phyloP scores from a whole-genome alignment of 169 alveolate genomes.

The Ichthyophthirius multifiliis region DNA sequence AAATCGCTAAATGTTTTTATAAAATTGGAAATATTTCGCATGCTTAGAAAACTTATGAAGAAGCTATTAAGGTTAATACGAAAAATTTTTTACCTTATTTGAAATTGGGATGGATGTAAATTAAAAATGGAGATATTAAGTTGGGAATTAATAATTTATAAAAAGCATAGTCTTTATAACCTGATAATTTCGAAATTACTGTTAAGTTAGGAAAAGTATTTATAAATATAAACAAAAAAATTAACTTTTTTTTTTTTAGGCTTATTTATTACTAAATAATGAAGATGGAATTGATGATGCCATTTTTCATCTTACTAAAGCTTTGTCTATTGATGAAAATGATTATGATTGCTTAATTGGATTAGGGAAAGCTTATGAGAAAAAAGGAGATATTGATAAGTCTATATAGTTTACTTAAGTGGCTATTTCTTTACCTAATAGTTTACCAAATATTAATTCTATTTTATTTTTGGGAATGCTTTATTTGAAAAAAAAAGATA shows the following conservation, averaged over 20 bases:
- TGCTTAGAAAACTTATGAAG: slow-evolving; percentile 33
- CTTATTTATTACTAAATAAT: slow-evolving; percentile 35
- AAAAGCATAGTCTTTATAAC: slow-evolving; percentile 46
- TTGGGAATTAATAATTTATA: slow-evolving; percentile 58
- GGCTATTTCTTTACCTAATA: slow-evolving; percentile 47
- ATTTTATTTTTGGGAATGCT: slow-evolving; percentile 67
- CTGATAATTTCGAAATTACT: slow-evolving; percentile 45
- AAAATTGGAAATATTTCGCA: slow-evolving; percentile 41
- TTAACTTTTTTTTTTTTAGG: background rate
- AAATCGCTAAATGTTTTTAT: slow-evolving; percentile 51
- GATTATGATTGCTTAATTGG: slow-evolving; percentile 71
- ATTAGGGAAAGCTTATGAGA: slow-evolving; percentile 68
- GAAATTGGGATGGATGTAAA: slow-evolving; percentile 63
- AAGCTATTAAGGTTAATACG: slow-evolving; percentile 42
- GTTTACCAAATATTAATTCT: slow-evolving; percentile 52
- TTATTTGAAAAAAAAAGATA: slow-evolving; percentile 64
- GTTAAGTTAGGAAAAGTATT: slow-evolving; percentile 60
- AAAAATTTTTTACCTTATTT: slow-evolving; percentile 42
- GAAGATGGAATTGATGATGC: slow-evolving; percentile 52
- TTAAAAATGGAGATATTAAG: slow-evolving; percentile 32
- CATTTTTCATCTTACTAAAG: slow-evolving; percentile 46
- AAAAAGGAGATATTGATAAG: slow-evolving; percentile 52
- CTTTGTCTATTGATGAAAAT: slow-evolving; percentile 51
- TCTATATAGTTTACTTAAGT: slow-evolving; percentile 52
- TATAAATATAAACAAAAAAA: background rate